Evolutionary conservation across 2,329 filamentous ascomycete species (phyloP).

Genomic region (Chrysoporthe cubensis): DNA sequence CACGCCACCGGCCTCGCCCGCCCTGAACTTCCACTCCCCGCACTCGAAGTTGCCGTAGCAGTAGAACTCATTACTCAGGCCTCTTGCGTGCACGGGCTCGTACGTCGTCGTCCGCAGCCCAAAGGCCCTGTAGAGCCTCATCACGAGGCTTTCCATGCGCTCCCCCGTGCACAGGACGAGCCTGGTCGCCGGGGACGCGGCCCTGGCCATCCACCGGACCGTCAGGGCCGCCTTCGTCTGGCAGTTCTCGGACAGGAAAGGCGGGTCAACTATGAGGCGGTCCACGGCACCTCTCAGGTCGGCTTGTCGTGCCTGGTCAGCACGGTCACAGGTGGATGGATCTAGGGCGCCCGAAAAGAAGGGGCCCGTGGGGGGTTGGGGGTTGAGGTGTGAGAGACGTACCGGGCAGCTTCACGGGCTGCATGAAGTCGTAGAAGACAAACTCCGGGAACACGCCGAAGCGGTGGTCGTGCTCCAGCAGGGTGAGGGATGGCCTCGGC

Average conservation of each 20-base stretch:
- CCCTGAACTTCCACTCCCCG: conserved; percentile 51
- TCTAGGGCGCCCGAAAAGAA: neutral
- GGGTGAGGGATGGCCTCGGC: conserved; percentile 59
- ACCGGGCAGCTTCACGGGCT: conserved; percentile 68
- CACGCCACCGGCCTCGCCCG: conserved; percentile 23
- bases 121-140: conserved; percentile 67
- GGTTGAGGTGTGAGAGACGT: conserved; percentile 26
- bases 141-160: conserved; percentile 68
- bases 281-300: conserved; percentile 67
- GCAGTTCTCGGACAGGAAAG: conserved; percentile 79
- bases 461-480: conserved; percentile 76
- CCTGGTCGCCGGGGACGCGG: conserved; percentile 33
- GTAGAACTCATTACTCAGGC: conserved; percentile 79
- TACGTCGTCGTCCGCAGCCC: conserved; percentile 69
- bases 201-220: conserved; percentile 70
- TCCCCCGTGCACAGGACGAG: conserved; percentile 78
- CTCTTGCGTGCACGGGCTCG: conserved; percentile 70
- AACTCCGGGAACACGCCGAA: conserved; percentile 78
- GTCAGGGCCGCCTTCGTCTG: conserved; percentile 81
- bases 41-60: conserved; percentile 81
- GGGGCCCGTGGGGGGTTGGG: neutral
- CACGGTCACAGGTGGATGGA: too few species aligned
- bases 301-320: conserved; percentile 41
- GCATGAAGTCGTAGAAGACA: conserved; percentile 72
- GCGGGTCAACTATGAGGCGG: conserved; percentile 75